Evolutionary conservation across 441 rosid species (phyloP), one percentile per base, ranked within the genome.

Genomic region (Mallotus japonicus): DNA sequence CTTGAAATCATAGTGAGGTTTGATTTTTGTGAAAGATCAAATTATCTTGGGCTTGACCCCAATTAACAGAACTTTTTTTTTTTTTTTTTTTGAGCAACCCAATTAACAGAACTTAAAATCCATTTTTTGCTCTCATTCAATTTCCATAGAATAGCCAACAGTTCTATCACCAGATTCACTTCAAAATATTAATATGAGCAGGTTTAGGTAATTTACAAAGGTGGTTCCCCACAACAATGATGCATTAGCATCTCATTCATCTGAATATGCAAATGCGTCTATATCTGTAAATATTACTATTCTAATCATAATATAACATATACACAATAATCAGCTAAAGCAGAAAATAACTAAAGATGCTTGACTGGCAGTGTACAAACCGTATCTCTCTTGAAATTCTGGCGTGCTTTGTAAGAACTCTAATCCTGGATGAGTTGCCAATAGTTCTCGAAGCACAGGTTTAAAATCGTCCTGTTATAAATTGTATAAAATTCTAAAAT

Each of bases 351-450:
- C 24, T 15, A 69, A 77, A 65, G 44, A 37, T 56, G 34, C 65
- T 11, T 44, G 73, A 76, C 46, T 66, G 57, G 70, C 57, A 70
- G 12, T 72, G 71, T 74, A 85, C 90, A 5, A 75, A 93, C 99
- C 99, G 83, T 96, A 96, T 96, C 99, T 88, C 82, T 96, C 97
- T 84, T 96, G 99, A 88, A 96, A 95, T 83, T 95, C 99, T 54
- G 99, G 99, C 42, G 98, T 96, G 81, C 87, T 85, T 78, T 93
- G 97, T 74, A 96, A 82, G 79, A 96, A 96, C 78, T 93, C 99
- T 79, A 96, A 82, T 53, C 99, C 99, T 3, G 97, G 97, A 87
- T 96, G 99, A 76, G 98, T 93, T 14, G 98, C 96, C 84, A 96
- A 77, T 16, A 96, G 85, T 82, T 93, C 98, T 77, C 83, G 86